Conservation (phyloP, 2,329 filamentous ascomycete genomes). For the Colletotrichum spinosum region DNA sequence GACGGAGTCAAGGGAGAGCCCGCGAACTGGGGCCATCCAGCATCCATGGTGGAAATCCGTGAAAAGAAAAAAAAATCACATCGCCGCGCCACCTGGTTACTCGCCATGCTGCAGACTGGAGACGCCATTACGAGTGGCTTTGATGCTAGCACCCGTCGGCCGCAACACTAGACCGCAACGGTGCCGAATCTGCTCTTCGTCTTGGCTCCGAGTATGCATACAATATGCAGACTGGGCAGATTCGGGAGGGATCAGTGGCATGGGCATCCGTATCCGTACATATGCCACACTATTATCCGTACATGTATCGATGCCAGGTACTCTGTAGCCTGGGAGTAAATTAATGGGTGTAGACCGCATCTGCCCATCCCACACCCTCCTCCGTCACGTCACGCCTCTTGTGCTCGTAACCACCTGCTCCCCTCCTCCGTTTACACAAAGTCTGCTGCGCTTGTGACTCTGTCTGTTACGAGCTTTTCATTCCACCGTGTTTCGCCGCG, state of each 20-base stretch:
- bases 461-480: constrained; percentile 23
- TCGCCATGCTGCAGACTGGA: not conserved
- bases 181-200: constrained; percentile 10
- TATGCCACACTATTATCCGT: no score
- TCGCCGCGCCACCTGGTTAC: constrained; percentile 21
- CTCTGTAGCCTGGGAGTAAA: no score
- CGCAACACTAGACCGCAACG: constrained; percentile 12
- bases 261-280: not conserved
- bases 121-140: constrained; percentile 34
- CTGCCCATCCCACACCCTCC: constrained; percentile 1
- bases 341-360: not conserved
- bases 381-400: no score
- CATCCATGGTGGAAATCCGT: not conserved
- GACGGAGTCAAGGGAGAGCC: no score
- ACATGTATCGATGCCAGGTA: no score
- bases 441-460: constrained; percentile 1
- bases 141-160: constrained; percentile 29
- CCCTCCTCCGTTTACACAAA: not conserved
- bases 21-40: constrained; percentile 7
- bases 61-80: constrained; percentile 17
- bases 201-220: not conserved
- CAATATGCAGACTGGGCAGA: constrained; percentile 2
- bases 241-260: not conserved
- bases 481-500: constrained; percentile 31
- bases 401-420: constrained; percentile 1